Conservation (phyloP, 2,329 filamentous ascomycete genomes). For the Colletotrichum limetticola region DNA sequence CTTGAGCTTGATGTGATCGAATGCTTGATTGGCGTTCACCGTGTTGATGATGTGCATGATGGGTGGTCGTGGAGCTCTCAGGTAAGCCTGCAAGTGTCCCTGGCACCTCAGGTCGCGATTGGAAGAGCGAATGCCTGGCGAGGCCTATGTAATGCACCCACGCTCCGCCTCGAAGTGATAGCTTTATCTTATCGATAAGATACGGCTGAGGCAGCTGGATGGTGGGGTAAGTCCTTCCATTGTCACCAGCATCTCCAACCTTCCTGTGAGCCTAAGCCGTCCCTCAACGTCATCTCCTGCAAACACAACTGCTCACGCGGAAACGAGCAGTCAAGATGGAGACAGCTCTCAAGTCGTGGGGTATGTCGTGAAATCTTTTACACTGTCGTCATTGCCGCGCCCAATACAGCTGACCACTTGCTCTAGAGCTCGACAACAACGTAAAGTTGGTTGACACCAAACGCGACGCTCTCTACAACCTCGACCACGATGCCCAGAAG, state of each 20-base stretch:
- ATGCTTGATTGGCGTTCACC: not conserved
- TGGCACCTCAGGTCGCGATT: too few species aligned
- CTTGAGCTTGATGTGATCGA: not conserved
- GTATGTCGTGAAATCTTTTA: slow-evolving; percentile 28
- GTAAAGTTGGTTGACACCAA: slow-evolving; percentile 84
- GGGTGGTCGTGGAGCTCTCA: not conserved
- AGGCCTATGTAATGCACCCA: not conserved
- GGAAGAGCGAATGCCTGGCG: not conserved
- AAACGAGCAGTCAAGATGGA: slow-evolving; percentile 39
- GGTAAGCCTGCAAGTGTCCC: not conserved
- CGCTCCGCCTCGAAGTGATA: not conserved
- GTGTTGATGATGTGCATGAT: not conserved
- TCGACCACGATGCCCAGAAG: slow-evolving; percentile 76
- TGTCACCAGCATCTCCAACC: slow-evolving; percentile 3
- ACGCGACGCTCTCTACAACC: slow-evolving; percentile 92
- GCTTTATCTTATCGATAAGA: slow-evolving; percentile 35
- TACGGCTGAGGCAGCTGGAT: slow-evolving; percentile 6
- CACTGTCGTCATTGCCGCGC: not conserved
- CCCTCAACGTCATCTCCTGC: slow-evolving; percentile 4
- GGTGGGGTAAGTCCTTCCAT: slow-evolving; percentile 25
- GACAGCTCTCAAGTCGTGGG: slow-evolving; percentile 42
- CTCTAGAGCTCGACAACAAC: slow-evolving; percentile 85
- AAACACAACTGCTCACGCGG: slow-evolving; percentile 13
- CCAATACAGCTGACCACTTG: not conserved
- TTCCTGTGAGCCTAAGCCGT: not conserved